A percentile compares a stretch with the other conserved stretches of the same genome.
Conservation (phyloP, 2,329 filamentous ascomycete genomes). For the Epichloe sp. region DNA sequence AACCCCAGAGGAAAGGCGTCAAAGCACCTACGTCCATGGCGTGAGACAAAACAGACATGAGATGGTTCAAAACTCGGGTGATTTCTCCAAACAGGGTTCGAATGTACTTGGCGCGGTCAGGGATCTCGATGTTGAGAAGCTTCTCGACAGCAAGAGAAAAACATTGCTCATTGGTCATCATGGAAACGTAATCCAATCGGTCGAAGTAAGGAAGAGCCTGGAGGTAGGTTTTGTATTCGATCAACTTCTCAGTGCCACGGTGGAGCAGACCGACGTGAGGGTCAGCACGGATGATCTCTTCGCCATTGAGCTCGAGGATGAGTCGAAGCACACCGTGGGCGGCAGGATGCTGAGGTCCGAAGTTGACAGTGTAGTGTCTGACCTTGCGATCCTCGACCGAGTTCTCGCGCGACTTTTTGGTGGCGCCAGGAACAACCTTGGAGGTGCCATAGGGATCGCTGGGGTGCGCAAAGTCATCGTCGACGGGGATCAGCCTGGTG, state of each 20-base stretch:
- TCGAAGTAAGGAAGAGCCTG: constrained; percentile 98
- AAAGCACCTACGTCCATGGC: constrained; percentile 98
- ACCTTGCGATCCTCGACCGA: constrained; percentile 62
- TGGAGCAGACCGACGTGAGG: constrained; percentile 94
- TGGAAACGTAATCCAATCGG: constrained; percentile 95
- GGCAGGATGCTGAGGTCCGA: constrained; percentile 94
- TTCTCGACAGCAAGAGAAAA: constrained; percentile 95
- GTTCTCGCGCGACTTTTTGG: constrained; percentile 35
- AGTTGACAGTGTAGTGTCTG: constrained; percentile 98
- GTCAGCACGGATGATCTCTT: constrained; percentile 93
- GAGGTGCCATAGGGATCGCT: constrained; percentile 35
- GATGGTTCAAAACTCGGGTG: constrained; percentile 86
- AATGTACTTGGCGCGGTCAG: constrained; percentile 92
- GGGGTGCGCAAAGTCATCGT: constrained; percentile 47
- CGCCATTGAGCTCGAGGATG: constrained; percentile 94
- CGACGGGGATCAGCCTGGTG: constrained; percentile 52
- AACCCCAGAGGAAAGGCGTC: constrained; percentile 98
- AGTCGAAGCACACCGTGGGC: constrained; percentile 95
- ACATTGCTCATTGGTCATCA: constrained; percentile 99
- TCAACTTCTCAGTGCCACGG: constrained; percentile 96
- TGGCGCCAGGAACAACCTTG: constrained; percentile 26
- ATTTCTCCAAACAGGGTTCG: constrained; percentile 92
- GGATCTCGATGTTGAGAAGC: constrained; percentile 91
- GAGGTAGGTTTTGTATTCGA: constrained; percentile 99
- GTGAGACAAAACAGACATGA: constrained; percentile 95